A percentile compares a stretch with the other conserved stretches of the same genome.
These are phyloP conservation scores for Hortaea sp. DNA, from an alignment of 2,329 filamentous ascomycete genomes.

Conservation along the genomic window DNA sequence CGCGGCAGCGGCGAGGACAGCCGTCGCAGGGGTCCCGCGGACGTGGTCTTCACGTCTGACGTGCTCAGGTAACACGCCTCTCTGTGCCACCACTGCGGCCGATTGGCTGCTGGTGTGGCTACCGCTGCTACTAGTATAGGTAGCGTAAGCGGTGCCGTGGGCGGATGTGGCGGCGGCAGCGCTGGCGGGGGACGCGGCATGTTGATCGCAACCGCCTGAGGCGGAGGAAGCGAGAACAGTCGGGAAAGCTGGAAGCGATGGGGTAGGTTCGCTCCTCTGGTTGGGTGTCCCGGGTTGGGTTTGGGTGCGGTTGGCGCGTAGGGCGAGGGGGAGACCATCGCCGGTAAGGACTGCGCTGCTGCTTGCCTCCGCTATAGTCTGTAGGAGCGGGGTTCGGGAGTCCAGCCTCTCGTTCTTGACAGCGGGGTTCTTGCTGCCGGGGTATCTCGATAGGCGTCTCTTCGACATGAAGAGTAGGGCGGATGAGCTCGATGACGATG, in stretches of 20 bases:
- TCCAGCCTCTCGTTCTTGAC: too few relatives aligned
- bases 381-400: too few relatives aligned
- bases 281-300: background rate
- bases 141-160: background rate
- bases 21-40: background rate
- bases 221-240: background rate
- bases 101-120: background rate
- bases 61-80: background rate
- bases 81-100: background rate
- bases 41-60: background rate
- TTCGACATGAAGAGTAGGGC: slow-evolving; percentile 12
- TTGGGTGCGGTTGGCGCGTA: background rate
- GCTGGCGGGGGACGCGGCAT: background rate
- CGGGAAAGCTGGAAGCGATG: background rate
- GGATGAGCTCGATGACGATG: slow-evolving; percentile 3
- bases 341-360: background rate
- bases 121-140: background rate
- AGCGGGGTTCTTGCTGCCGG: background rate
- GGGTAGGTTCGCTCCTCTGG: background rate
- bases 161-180: too few relatives aligned
- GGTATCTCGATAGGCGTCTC: slow-evolving; percentile 5
- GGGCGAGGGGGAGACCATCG: background rate
- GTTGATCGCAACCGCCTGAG: background rate
- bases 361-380: background rate
- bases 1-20: background rate